Evolutionary conservation across 495 filamentous ascomycete species (phyloP), one percentile per base, ranked within the genome.

Genomic region (Mycothermus thermophilus): DNA sequence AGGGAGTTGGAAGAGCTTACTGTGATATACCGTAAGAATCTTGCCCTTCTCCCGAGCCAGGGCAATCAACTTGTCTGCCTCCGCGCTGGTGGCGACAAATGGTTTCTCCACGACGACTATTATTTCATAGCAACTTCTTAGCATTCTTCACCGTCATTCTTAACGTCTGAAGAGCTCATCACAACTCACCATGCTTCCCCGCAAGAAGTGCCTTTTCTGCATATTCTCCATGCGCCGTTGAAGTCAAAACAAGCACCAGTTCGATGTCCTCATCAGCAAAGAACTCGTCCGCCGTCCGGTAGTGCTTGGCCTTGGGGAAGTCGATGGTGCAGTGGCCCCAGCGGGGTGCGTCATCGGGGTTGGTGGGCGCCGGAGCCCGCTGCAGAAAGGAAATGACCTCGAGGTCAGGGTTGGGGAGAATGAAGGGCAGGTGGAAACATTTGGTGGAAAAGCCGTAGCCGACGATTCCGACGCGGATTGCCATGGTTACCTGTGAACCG

Each of bases 91-190:
- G 17, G 66, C 67, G 8, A 73, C 74, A 45, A 84, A 80, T 0
- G 80, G 81, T 51, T 87, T 87, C 52, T 87, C 81, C 29, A 82
- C 73, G 15, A 85, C 66, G 8, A 85, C 76, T 58, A 12, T 12
- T 27, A 26, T 25, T 26, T n/a, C n/a, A n/a, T n/a, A n/a, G n/a
- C 8, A 17, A 14, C 16, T 18, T 18, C 16, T 13, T 8, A 15
- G 3, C 13, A 5, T 15, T 24, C 22, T 29, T 23, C n/a, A n/a
- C n/a, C n/a, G n/a, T n/a, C n/a, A n/a, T n/a, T n/a, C n/a, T n/a
- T n/a, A n/a, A 6, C 9, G 3, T 18, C 4, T 11, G 1, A n/a
- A 2, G 6, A 0, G 13, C 5, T 1, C 18, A 28, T 6, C 12
- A 3, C 12, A 10, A 21, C 37, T 8, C 10, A 54, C 50, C 56